Conservation (phyloP, 208 protist genomes). For the Leishmania aethiopica region DNA sequence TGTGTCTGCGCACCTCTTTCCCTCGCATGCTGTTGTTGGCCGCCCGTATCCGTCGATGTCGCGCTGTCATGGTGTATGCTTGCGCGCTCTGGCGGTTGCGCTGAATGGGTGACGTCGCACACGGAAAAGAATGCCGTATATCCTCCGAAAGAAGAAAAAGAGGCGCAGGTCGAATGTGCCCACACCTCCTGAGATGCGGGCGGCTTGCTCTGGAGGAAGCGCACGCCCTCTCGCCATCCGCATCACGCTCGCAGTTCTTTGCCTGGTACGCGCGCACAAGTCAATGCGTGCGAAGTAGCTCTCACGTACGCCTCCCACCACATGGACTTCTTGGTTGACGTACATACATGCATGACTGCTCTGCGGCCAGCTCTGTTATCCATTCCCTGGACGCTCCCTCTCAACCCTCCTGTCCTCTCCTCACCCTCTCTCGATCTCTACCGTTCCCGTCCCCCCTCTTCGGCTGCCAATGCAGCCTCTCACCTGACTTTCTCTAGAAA, state of each 20-base stretch:
- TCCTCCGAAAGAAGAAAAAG: not conserved
- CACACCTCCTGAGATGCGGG: not conserved
- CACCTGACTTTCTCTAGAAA: not conserved
- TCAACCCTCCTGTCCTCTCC: not conserved
- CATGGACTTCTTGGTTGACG: no score
- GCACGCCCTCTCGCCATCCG: not conserved
- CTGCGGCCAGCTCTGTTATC: not conserved
- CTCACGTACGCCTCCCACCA: no score
- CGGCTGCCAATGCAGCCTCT: not conserved
- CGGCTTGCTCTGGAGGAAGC: not conserved
- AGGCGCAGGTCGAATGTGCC: not conserved
- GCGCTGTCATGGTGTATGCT: not conserved
- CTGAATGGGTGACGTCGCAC: not conserved
- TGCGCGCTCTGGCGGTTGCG: not conserved
- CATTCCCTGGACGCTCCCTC: not conserved
- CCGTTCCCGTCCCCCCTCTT: not conserved
- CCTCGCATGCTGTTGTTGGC: not conserved
- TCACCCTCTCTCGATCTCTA: not conserved
- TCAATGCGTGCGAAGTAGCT: no score
- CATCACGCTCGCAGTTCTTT: constrained; percentile 1
- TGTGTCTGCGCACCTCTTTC: not conserved
- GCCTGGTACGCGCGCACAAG: not conserved
- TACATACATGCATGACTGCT: not conserved
- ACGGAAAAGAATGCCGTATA: not conserved
- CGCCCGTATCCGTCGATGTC: not conserved